phyloP scores from a whole-genome alignment of 257 asterid genomes.

The Solanum acaule region DNA sequence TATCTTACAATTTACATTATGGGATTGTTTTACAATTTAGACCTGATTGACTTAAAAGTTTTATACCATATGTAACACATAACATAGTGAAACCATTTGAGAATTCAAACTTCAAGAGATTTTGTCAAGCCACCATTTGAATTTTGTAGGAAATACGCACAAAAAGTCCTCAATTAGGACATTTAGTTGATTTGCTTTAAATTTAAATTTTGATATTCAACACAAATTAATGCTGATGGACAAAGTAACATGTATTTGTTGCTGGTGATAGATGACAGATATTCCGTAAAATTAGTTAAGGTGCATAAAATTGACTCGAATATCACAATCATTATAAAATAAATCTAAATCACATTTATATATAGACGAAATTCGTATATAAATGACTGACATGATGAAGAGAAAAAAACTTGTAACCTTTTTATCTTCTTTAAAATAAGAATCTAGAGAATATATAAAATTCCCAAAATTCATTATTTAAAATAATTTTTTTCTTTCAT shows the following conservation, averaged over 20 bases:
- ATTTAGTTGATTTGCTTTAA: neutral
- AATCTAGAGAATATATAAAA: neutral
- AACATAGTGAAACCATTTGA: neutral
- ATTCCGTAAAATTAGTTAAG: too few species aligned
- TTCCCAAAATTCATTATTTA: neutral
- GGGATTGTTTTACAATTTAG: neutral
- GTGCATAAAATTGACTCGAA: accelerated
- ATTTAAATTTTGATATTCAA: neutral
- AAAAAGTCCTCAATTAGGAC: neutral
- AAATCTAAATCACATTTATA: too few species aligned
- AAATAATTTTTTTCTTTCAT: neutral
- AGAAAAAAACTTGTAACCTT: neutral
- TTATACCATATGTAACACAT: neutral
- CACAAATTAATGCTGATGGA: neutral
- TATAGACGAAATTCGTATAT: too few species aligned
- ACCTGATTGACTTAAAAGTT: neutral
- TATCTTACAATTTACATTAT: neutral
- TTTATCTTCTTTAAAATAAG: neutral
- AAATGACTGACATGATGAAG: neutral
- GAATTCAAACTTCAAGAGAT: neutral
- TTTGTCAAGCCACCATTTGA: neutral
- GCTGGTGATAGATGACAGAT: too few species aligned
- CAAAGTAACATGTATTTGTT: too few species aligned
- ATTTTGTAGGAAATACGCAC: neutral
- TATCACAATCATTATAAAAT: too few species aligned